phyloP scores from a whole-genome alignment of 352 stramenopile species.

The Peronospora belbahrii region DNA sequence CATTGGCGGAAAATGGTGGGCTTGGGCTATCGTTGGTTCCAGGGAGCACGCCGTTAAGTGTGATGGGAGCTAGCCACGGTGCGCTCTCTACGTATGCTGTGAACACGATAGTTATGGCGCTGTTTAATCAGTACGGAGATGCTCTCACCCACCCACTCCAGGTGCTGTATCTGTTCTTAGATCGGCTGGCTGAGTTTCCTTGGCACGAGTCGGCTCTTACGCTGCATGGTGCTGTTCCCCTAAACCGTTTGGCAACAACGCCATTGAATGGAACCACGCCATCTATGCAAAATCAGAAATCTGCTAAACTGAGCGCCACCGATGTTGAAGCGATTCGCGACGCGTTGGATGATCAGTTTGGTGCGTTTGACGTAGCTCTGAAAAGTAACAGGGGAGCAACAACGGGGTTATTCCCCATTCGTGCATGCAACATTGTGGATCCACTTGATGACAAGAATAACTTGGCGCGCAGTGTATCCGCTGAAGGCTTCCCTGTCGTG shows the following conservation, averaged over 20 bases:
- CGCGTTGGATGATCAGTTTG: constrained; percentile 50
- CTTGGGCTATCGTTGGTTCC: constrained; percentile 6
- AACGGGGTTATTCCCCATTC: constrained; percentile 51
- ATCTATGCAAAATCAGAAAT: constrained; percentile 9
- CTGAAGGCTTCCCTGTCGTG: constrained; percentile 61
- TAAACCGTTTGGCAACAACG: constrained; percentile 40
- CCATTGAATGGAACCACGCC: constrained; percentile 24
- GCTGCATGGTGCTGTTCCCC: constrained; percentile 63
- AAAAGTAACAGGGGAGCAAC: constrained; percentile 8
- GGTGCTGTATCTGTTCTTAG: constrained; percentile 79
- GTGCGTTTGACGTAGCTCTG: constrained; percentile 34
- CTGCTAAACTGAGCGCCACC: constrained; percentile 26
- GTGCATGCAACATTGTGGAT: constrained; percentile 85
- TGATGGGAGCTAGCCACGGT: constrained; percentile 74
- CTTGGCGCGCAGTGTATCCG: constrained; percentile 68
- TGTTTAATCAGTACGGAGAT: constrained; percentile 81
- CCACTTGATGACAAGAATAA: constrained; percentile 86
- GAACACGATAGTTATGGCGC: constrained; percentile 84
- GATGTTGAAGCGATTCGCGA: constrained; percentile 46
- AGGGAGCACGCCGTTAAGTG: constrained; percentile 31
- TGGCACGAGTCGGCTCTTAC: constrained; percentile 80
- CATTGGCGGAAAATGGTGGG: constrained; percentile 11
- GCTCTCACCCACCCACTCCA: constrained; percentile 72
- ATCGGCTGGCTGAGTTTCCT: constrained; percentile 76
- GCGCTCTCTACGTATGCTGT: constrained; percentile 81